A percentile compares a stretch with the other conserved stretches of the same genome.
phyloP scores from a whole-genome alignment of 2,329 filamentous ascomycete genomes.

The Trichophyton mentagrophytes region DNA sequence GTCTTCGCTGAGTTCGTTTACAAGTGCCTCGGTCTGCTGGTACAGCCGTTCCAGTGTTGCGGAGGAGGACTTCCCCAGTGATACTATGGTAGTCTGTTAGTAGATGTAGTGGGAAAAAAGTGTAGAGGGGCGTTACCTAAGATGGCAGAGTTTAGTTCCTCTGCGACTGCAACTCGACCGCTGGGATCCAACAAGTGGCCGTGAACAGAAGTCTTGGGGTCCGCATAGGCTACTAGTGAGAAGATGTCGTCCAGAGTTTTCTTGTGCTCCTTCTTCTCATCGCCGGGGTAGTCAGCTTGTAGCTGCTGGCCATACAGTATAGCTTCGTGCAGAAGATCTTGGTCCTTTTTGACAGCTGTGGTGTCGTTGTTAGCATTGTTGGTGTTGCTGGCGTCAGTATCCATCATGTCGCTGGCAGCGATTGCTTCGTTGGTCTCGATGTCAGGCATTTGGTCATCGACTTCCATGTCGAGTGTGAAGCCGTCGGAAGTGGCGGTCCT shows the following conservation, averaged over 20 bases:
- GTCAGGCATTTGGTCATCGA: conserved; percentile 38
- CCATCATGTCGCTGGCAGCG: conserved; percentile 29
- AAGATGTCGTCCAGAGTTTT: conserved; percentile 74
- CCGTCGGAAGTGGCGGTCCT: conserved; percentile 35
- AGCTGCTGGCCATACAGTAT: conserved; percentile 70
- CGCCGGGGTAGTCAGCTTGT: conserved; percentile 60
- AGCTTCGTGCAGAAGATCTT: conserved; percentile 52
- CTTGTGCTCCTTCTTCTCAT: conserved; percentile 56
- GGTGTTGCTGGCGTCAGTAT: conserved; percentile 36
- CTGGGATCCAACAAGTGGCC: conserved; percentile 64
- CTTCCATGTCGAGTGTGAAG: conserved; percentile 44
- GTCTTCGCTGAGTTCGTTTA: conserved; percentile 68
- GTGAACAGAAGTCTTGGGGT: conserved; percentile 65
- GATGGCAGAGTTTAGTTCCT: conserved; percentile 89
- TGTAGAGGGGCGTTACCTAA: conserved; percentile 48
- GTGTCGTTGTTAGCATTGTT: conserved; percentile 18
- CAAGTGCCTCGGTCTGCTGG: conserved; percentile 71
- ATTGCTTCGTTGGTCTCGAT: conserved; percentile 17
- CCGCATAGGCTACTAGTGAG: conserved; percentile 72
- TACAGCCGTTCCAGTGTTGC: conserved; percentile 75
- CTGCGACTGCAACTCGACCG: conserved; percentile 66
- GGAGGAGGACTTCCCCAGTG: conserved; percentile 75
- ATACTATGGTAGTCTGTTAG: conserved; percentile 47
- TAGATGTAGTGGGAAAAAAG: background rate
- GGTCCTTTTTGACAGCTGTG: conserved; percentile 22